phyloP scores from a whole-genome alignment of 257 asterid genomes.

The Forsythia viridissima region DNA sequence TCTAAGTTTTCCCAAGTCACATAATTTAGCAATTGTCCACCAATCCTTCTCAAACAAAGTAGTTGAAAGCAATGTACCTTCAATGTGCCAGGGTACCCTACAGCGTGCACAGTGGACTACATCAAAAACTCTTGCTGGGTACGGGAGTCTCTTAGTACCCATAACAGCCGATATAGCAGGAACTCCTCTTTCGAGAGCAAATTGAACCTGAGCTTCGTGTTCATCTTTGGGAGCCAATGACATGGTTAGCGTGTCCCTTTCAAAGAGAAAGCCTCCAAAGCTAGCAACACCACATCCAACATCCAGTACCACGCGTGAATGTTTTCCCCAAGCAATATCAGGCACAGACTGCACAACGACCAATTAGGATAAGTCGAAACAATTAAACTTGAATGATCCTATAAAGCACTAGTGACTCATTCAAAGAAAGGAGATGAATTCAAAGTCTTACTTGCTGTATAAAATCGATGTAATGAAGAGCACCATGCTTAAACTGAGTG shows the following conservation, averaged over 20 bases:
- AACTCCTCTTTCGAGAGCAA: conserved; percentile 96
- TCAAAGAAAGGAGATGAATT: background rate
- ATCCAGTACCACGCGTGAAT: conserved; percentile 86
- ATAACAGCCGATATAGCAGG: conserved; percentile 97
- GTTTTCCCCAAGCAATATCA: conserved; percentile 95
- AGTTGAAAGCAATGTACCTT: conserved; percentile 53
- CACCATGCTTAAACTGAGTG: conserved; percentile 96
- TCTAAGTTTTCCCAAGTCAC: background rate
- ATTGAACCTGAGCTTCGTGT: conserved; percentile 98
- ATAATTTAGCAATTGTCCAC: background rate
- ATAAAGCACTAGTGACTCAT: conserved; percentile 2
- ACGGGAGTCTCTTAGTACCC: conserved; percentile 95
- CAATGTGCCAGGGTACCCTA: conserved; percentile 98
- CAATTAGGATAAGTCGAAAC: background rate
- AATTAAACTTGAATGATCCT: background rate
- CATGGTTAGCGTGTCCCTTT: conserved; percentile 83
- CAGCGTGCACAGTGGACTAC: conserved; percentile 97
- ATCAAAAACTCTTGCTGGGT: conserved; percentile 86
- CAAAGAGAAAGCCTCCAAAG: conserved; percentile 96
- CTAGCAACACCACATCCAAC: conserved; percentile 99
- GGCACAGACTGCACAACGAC: conserved; percentile 65
- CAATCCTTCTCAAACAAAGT: background rate
- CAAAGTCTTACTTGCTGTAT: conserved; percentile 69
- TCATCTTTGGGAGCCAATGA: conserved; percentile 97
- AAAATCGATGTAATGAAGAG: conserved; percentile 96